Base-by-base conservation (phyloP, 2,329 filamentous ascomycete species). In the Metarhizium rileyi region DNA sequence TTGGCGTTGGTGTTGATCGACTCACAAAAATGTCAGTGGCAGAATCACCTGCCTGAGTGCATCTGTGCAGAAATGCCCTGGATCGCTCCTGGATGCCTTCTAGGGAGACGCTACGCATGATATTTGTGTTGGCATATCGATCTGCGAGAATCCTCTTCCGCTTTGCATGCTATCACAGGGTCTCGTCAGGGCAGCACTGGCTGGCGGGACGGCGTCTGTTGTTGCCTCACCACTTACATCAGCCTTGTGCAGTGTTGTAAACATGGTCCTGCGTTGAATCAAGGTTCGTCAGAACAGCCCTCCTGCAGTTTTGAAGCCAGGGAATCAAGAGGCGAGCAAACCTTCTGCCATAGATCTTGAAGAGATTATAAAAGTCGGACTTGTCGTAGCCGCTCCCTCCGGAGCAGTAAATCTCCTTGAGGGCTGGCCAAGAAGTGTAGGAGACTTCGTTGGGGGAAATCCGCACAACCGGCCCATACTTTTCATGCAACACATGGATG, bases 51-150 rank as follows among this genome's bases (percentile, higher is more conserved):
- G 73, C 70, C 27, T 66, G 66, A 26, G 65, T 61, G 53, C 80
- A 84, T 43, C 73, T 72, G 18, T 71, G 66, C 5, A 81, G 61
- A 54, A 86, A 84, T 26, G 70, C 70, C 33, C 60, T 64, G 0
- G 81, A 78, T 5, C 80, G 70, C 53, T 80, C 72, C 48, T 74
- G 66, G 45, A 87, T 80, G 2, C 78, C 81, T 4, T 69, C 63
- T 26, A 85, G 62, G 2, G 80, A 75, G 2, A 68, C 67, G 4
- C 73, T 61, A 27, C 75, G 75, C 66, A 84, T 73, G 46, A 86
- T 69, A 58, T 84, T 86, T 48, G 76, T 80, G 63, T 86, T 86
- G 27, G 83, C 78, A 61, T 87, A 87, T 27, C 81, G 72, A 58
- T 85, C 80, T 1, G 82, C 82, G 42, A 86, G 70, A 44, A 83